These are phyloP conservation scores for Ceratobasidium sp. DNA, from an alignment of 1,284 basidiomycete genomes.

Conservation along the genomic window DNA sequence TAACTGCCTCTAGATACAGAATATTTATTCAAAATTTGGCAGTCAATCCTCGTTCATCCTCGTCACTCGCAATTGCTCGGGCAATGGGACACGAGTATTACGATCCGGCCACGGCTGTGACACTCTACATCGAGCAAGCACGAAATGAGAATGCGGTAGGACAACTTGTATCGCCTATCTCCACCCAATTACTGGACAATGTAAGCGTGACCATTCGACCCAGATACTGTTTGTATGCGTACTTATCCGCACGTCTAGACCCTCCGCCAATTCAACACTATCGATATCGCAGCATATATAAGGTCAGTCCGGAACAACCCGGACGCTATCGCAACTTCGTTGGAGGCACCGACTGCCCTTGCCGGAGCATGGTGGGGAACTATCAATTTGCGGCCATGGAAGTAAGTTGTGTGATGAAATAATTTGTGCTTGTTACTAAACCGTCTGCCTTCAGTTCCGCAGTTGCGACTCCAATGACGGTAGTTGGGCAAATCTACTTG, in stretches of 20 bases:
- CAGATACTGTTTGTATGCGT: too few species aligned
- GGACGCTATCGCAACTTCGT: conserved; percentile 51
- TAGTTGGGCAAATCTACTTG: conserved; percentile 60
- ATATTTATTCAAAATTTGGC: neutral
- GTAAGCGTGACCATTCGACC: neutral
- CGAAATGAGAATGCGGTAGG: conserved; percentile 43
- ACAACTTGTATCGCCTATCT: conserved; percentile 30
- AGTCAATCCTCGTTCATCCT: conserved; percentile 54
- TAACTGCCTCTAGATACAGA: neutral
- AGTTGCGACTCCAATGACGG: conserved; percentile 60
- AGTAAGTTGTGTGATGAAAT: conserved; percentile 31
- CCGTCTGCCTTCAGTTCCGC: conserved; percentile 49
- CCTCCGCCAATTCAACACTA: neutral
- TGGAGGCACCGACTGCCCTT: conserved; percentile 58
- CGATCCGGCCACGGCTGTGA: conserved; percentile 52
- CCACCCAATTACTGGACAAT: neutral
- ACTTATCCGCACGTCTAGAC: neutral
- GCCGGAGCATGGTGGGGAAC: conserved; percentile 51
- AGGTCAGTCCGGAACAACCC: conserved; percentile 37
- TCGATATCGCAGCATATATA: conserved; percentile 49
- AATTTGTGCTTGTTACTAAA: neutral
- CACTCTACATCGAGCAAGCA: conserved; percentile 52
- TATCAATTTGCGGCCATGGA: conserved; percentile 59
- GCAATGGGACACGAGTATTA: conserved; percentile 53
- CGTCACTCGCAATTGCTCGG: conserved; percentile 51